Evolutionary conservation across 306 rosid genomes (phyloP).

Genomic region (Vachellia pachyceras): DNA sequence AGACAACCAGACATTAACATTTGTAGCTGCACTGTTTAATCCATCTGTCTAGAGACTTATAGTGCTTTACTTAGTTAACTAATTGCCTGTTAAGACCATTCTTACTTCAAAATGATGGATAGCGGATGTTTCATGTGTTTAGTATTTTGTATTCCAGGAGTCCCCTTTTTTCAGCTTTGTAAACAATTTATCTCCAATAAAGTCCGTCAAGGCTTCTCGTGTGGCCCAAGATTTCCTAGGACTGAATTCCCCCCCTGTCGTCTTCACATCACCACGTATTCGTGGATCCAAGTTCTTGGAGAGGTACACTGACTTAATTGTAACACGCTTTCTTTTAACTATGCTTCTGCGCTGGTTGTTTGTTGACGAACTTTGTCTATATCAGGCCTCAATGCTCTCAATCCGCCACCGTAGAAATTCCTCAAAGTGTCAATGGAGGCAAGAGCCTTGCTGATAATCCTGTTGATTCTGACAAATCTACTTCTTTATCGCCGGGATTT

Average conservation of each 20-base stretch:
- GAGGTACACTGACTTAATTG: slow-evolving; percentile 37
- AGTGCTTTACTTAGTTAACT: too few relatives aligned
- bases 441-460: slow-evolving; percentile 42
- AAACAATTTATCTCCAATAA: slow-evolving; percentile 50
- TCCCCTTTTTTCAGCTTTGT: slow-evolving; percentile 41
- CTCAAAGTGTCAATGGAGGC: slow-evolving; percentile 38
- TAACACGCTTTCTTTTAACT: background rate
- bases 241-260: slow-evolving; percentile 49
- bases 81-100: background rate
- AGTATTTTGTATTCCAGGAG: slow-evolving; percentile 46
- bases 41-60: background rate
- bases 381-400: slow-evolving; percentile 51
- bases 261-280: slow-evolving; percentile 48
- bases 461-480: slow-evolving; percentile 31
- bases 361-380: background rate
- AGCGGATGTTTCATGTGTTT: background rate
- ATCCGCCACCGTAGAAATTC: slow-evolving; percentile 37
- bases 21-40: background rate
- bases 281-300: slow-evolving; percentile 38
- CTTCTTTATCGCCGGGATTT: slow-evolving; percentile 33
- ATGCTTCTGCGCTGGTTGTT: background rate
- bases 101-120: background rate
- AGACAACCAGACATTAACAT: background rate
- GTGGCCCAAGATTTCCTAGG: slow-evolving; percentile 37
- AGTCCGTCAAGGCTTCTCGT: slow-evolving; percentile 39